Percentiles rank a stretch among this genome's conserved stretches.
phyloP scores from a whole-genome alignment of 805 yeast genomes.

The Lachancea kluyveri region DNA sequence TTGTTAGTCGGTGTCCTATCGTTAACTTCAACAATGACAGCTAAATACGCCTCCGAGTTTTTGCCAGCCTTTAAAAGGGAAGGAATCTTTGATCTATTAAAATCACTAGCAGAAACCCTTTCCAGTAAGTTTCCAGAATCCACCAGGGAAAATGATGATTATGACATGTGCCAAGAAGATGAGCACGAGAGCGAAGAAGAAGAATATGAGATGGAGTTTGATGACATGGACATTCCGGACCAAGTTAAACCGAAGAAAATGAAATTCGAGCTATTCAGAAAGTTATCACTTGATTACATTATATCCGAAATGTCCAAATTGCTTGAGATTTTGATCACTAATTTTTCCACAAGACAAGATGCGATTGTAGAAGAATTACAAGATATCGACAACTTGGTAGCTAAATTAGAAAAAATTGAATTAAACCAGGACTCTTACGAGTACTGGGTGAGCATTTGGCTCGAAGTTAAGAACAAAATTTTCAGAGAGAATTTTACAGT shows the following conservation, averaged over 20 bases:
- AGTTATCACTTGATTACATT: slow-evolving; percentile 9
- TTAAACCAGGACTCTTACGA: slow-evolving; percentile 23
- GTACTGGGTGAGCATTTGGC: slow-evolving; percentile 34
- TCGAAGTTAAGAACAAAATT: slow-evolving; percentile 31
- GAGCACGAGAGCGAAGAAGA: slow-evolving; percentile 28
- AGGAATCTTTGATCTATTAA: slow-evolving; percentile 37
- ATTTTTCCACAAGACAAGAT: slow-evolving; percentile 16
- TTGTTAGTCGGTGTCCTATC: slow-evolving; percentile 47
- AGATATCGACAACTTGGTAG: slow-evolving; percentile 19
- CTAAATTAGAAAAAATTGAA: slow-evolving; percentile 17
- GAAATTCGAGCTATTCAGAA: slow-evolving; percentile 16
- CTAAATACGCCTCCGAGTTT: slow-evolving; percentile 39
- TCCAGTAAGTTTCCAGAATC: background rate
- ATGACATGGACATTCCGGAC: slow-evolving; percentile 30
- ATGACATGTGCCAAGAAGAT: slow-evolving; percentile 15
- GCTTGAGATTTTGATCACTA: slow-evolving; percentile 14
- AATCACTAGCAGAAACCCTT: slow-evolving; percentile 1
- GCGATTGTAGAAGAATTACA: slow-evolving; percentile 20
- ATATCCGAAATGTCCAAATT: slow-evolving; percentile 12
- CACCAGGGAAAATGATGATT: slow-evolving; percentile 10
- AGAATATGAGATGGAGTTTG: slow-evolving; percentile 23
- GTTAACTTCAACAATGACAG: slow-evolving; percentile 39
- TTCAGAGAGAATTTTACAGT: slow-evolving; percentile 30
- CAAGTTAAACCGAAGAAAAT: slow-evolving; percentile 22
- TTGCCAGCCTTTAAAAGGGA: slow-evolving; percentile 55